Conservation (phyloP, 495 filamentous ascomycete species). For the Pseudoneurospora amorphoporcata region DNA sequence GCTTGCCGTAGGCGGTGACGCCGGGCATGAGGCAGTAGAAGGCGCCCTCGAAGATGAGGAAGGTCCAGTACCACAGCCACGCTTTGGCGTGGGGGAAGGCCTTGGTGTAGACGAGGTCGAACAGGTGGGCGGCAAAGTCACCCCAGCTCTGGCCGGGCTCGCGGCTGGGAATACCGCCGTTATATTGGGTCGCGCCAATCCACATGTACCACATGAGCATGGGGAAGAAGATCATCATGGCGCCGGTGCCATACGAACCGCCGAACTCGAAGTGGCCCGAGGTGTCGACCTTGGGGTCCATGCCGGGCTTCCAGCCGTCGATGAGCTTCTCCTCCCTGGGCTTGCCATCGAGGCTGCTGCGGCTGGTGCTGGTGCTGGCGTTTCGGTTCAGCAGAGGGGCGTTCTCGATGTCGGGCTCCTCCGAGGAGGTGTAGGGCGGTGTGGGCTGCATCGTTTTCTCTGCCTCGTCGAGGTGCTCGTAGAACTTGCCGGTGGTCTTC, state of each 20-base stretch:
- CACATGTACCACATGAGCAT: conserved; percentile 98
- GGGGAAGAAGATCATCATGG: conserved; percentile 90
- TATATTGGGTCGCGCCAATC: conserved; percentile 87
- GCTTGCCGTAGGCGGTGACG: conserved; percentile 72
- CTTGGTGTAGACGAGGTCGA: conserved; percentile 60
- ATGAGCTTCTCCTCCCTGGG: conserved; percentile 36
- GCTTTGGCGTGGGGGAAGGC: conserved; percentile 72
- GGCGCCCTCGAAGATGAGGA: conserved; percentile 71
- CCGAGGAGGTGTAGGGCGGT: conserved; percentile 13
- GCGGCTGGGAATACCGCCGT: conserved; percentile 66
- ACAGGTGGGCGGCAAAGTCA: conserved; percentile 61
- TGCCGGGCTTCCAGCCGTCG: conserved; percentile 56
- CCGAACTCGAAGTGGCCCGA: conserved; percentile 84
- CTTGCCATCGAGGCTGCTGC: conserved; percentile 13
- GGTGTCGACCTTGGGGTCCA: conserved; percentile 69
- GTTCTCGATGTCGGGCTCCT: conserved; percentile 22
- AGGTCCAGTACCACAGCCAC: conserved; percentile 89
- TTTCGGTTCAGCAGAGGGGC: conserved; percentile 10
- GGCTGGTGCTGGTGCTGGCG: conserved; percentile 10
- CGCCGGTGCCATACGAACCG: conserved; percentile 60
- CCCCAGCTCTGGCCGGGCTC: conserved; percentile 50
- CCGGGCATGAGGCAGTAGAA: conserved; percentile 81
- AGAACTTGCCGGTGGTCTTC: conserved; percentile 27
- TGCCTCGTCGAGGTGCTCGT: conserved; percentile 34
- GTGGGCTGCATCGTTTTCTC: conserved; percentile 14